Evolutionary conservation across 768 basidiomycete species (phyloP), one percentile per base, ranked within the genome.

Genomic region (Rossbeevera mucosa): DNA sequence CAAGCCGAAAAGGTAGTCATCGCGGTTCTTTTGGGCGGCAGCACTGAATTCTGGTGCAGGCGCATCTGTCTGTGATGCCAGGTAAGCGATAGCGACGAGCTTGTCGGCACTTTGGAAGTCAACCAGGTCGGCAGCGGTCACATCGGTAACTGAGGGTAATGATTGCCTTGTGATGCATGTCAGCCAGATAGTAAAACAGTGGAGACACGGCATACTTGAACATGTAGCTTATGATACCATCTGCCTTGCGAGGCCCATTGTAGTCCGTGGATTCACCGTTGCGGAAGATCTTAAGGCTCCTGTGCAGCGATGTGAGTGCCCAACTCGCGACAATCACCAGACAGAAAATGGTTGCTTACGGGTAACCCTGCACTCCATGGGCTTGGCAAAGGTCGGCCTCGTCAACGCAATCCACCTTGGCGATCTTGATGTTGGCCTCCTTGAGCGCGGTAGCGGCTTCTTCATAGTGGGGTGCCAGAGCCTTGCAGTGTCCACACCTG

Each of bases 141-240:
- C 84, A 31, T 83, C 78, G 6, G 91, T 85, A 20, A 98, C 88
- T 33, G 96, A 94, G 8, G 96, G 96, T 16, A 98, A 82, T 8
- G 91, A 85, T 79, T 98, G 96, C 68, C 93, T 83, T 54, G 18
- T 38, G 4, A 54, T 48, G 42, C 44, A 33, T 45, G 43, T 62
- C 53, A 59, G 52, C 43, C 22, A 56, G 47, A 13, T 5, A 22
- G 13, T 22, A 11, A 5, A 20, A 3, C 4, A 22, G 4, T 25
- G 41, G 4, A 38, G 26, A 45, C 1, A 18, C 0, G 36, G 72
- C 85, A 62, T 57, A 94, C 94, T 97, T 98, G 76, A 81, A 68
- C 95, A 98, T 97, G 76, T 96, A 96, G 71, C 84, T 84, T 67
- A 95, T 75, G 64, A 99, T 99, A 16, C 96, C 94, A 58, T 98